Percentiles rank a stretch among this genome's conserved stretches.
phyloP scores from a whole-genome alignment of 257 asterid genomes.

The Schizonepeta tenuifolia region DNA sequence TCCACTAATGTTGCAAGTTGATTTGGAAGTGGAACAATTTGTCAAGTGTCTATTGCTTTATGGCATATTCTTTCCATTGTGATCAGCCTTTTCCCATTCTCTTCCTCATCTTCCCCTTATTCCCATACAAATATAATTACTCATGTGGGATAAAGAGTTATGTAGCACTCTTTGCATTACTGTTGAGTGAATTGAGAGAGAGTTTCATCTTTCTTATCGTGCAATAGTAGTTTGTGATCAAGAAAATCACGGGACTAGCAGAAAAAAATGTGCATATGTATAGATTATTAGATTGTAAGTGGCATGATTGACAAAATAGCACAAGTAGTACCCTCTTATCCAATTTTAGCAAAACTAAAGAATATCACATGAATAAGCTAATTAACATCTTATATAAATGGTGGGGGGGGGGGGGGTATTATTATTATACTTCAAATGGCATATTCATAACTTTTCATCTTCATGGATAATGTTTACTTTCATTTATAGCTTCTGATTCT shows the following conservation, averaged over 20 bases:
- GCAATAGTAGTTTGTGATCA: neutral
- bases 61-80: conserved; percentile 20
- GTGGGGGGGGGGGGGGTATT: no score
- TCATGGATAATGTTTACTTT: no score
- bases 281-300: neutral
- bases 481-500: neutral
- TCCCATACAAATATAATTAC: no score
- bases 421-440: no score
- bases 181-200: neutral
- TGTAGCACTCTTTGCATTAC: neutral
- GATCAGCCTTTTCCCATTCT: neutral
- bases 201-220: neutral
- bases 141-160: neutral
- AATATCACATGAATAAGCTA: no score
- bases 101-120: neutral
- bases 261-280: neutral
- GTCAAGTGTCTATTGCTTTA: conserved; percentile 1
- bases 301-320: neutral
- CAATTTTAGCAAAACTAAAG: no score
- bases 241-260: neutral
- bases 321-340: no score
- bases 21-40: conserved; percentile 7
- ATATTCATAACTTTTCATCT: no score
- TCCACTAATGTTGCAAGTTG: conserved; percentile 8
- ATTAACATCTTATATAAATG: no score